Evolutionary conservation across 495 filamentous ascomycete species (phyloP), one percentile per base, ranked within the genome.

Genomic region (Xylaria bambusicola): DNA sequence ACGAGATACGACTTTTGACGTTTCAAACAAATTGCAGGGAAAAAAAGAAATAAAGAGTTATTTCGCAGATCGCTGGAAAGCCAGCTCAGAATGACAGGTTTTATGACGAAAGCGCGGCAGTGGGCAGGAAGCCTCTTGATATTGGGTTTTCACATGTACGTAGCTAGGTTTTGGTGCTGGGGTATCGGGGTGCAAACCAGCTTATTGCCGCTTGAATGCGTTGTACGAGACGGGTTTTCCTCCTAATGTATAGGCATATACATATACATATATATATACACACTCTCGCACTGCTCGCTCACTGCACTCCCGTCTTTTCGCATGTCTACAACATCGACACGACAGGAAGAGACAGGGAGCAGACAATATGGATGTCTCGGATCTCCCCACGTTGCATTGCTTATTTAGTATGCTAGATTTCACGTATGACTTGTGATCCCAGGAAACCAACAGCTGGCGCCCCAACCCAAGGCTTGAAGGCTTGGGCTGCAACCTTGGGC

Each of bases 1-100:
- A 70, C 50, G 65, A 70, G 59, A 54, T 26, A 68, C 60, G 65
- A 61, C 31, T 64, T 68, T 60, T 46, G 44, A 61, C 26, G n/a
- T n/a, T 36, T 55, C 27, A 52, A 44, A 36, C 40, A 53, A 51
- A 47, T 53, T 56, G 17, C 62, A 38, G 13, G 13, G 36, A 38
- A 38, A 38, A 38, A 38, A 13, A 38, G 13, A 15, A 38, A 38
- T 3, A 38, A 6, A 38, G 3, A 46, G 23, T 2, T 2, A 46
- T 44, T 20, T n/a, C 6, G 5, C 21, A 56, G 41, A 29, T 29
- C 9, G n/a, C 24, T 47, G 27, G 23, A 47, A 26, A 46, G 29
- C n/a, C 15, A 26, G 29, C 56, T 47, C 36, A 44, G 44, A 49
- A 60, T 60, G 57, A 60, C 36, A 35, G 35, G 56, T 48, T 24